Evolutionary conservation across 1,284 basidiomycete species (phyloP).

Genomic region (Macrocystidia cucumis): DNA sequence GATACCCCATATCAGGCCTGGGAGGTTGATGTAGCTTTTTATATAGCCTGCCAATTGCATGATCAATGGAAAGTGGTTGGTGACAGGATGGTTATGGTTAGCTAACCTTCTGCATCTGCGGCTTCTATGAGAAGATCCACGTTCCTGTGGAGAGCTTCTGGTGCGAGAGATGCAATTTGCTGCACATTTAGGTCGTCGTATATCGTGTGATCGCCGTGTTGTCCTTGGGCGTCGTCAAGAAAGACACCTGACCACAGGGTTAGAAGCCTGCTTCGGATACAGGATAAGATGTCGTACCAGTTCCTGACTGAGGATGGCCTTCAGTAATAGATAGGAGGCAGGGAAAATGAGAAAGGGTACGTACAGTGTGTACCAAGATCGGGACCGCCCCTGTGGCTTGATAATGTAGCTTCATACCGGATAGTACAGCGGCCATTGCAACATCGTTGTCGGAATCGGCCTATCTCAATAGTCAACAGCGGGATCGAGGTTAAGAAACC

Average conservation of each 20-base stretch:
- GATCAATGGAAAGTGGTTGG: neutral
- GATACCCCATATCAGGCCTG: conserved; percentile 32
- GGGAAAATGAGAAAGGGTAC: neutral
- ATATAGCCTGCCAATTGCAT: conserved; percentile 24
- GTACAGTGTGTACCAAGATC: conserved; percentile 35
- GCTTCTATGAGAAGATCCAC: conserved; percentile 29
- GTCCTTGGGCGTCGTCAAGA: conserved; percentile 27
- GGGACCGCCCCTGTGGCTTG: conserved; percentile 24
- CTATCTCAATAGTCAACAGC: neutral
- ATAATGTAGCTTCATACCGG: conserved; percentile 29
- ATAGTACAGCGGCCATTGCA: conserved; percentile 23
- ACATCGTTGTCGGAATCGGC: conserved; percentile 29
- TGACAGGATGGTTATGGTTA: neutral
- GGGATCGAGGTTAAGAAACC: conserved; percentile 17
- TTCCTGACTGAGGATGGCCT: conserved; percentile 7
- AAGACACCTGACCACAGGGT: conserved; percentile 18
- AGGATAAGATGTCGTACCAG: conserved; percentile 5
- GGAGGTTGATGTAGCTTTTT: conserved; percentile 29
- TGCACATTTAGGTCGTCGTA: conserved; percentile 31
- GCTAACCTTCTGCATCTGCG: conserved; percentile 27
- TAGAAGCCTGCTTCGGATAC: neutral
- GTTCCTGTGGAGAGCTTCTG: conserved; percentile 24
- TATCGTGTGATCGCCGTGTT: conserved; percentile 20
- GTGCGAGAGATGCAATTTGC: conserved; percentile 27
- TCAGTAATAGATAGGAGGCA: neutral